Base-by-base conservation (phyloP, 2,329 filamentous ascomycete genomes). In the Pestalotiopsis sp. region DNA sequence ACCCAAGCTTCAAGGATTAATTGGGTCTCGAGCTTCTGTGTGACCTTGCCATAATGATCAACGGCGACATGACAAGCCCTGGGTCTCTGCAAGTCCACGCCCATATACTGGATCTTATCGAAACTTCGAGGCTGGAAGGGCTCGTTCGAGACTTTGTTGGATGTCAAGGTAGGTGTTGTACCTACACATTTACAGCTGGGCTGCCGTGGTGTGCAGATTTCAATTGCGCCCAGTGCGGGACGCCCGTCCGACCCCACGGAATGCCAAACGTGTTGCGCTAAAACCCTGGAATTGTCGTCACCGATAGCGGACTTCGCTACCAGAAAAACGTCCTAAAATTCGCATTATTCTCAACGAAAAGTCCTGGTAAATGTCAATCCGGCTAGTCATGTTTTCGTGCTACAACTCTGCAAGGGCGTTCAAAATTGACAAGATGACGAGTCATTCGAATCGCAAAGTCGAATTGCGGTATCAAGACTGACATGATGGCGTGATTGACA, bases 61-160 rank as follows among this genome's bases (percentile, higher is more conserved):
- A 25, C 25, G 25, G 25, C 25, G 25, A 3, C 25, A 25, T 25
- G 25, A 25, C 25, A 25, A 25, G 25, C 3, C 25, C 25, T 3
- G 2, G 25, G 25, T 25, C 25, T 25, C 25, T 25, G 25, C 25
- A 25, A 25, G 25, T 25, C 25, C 25, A 3, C 25, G 25, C 25
- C 25, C 25, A 25, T 25, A 25, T 3, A 25, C 25, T 25, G 25
- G 25, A 25, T 25, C 25, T 25, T 25, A 25, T 25, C 25, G 25
- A 2, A 25, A 25, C 25, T 25, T 25, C 25, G 25, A 25, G 25
- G 25, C 25, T 25, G 25, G 25, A 25, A 25, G 25, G 25, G 25
- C 3, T 25, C 25, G 25, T 25, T 25, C 25, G 25, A 25, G 25
- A 3, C 27, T 31, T 31, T 31, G 56, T 89, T 89, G 77, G 91